A percentile compares a stretch with the other conserved stretches of the same genome.
These are phyloP conservation scores for Fusarium temperatum DNA, from an alignment of 2,329 filamentous ascomycete species.

Conservation along the genomic window DNA sequence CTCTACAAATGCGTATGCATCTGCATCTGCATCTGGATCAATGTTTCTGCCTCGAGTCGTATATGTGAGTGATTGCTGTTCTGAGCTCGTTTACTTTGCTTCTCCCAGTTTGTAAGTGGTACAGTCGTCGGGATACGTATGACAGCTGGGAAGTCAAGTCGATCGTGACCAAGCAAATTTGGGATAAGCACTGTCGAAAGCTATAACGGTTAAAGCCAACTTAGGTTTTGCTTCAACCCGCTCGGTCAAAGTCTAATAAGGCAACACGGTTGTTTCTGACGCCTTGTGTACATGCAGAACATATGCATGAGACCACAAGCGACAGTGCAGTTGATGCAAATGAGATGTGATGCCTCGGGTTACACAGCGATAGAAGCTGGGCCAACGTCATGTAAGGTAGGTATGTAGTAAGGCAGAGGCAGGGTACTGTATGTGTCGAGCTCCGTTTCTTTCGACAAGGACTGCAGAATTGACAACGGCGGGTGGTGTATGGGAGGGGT, in stretches of 20 bases:
- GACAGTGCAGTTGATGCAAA: constrained; percentile 14
- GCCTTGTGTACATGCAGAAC: constrained; percentile 17
- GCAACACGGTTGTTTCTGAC: constrained; percentile 31
- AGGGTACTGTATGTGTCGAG: neutral
- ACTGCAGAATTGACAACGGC: constrained; percentile 6
- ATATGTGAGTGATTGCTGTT: constrained; percentile 6
- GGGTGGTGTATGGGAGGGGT: constrained; percentile 7
- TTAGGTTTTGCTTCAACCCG: constrained; percentile 6
- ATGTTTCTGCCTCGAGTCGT: constrained; percentile 18
- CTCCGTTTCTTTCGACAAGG: constrained; percentile 12
- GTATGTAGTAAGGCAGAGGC: neutral
- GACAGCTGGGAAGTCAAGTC: neutral
- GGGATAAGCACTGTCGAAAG: constrained; percentile 4
- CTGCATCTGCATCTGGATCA: constrained; percentile 12
- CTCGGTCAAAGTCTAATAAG: constrained; percentile 20
- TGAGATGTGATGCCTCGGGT: constrained; percentile 32
- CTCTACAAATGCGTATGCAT: constrained; percentile 18
- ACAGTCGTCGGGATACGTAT: neutral
- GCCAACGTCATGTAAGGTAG: constrained; percentile 31
- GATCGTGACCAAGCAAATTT: neutral
- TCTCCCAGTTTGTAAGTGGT: constrained; percentile 20
- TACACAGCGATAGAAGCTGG: constrained; percentile 28
- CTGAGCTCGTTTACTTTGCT: constrained; percentile 8
- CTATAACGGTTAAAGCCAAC: neutral
- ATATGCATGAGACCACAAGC: constrained; percentile 17